Evolutionary conservation across 805 yeast genomes (phyloP), one percentile per base, ranked within the genome.

Genomic region (Limtongozyma cylindracea): DNA sequence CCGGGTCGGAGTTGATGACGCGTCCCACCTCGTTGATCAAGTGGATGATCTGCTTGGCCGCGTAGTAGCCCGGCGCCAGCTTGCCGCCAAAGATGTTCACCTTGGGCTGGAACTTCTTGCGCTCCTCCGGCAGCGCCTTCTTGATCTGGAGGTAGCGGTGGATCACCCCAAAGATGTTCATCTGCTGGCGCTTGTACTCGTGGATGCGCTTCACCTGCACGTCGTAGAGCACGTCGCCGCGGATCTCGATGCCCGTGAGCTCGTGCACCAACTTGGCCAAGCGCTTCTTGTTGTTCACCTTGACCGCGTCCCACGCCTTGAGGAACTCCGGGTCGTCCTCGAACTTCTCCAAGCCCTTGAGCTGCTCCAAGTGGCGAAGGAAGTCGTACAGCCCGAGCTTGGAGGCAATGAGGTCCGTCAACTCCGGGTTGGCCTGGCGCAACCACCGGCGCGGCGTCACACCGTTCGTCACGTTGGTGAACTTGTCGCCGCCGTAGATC

Each of bases 391-490:
- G 64, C 13, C 78, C 69, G 23, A 78, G 53, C 33, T 65, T 66
- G 23, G 64, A 56, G 19, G 74, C 57, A 38, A 82, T 82, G 32
- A 80, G 56, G n/a, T 47, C 50, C 10, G 88, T 60, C 34, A 80
- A 54, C 31, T 53, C 56, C 8, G 95, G 94, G 45, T 80, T 82
- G 22, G 94, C 92, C 49, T 80, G 92, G 41, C 66, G 69, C 40
- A 80, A 60, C 95, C 95, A 80, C 49, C 95, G 69, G 57, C 95
- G 67, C 34, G 94, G 94, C 3, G 95, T 80, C 39, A 80, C 67
- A 49, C 95, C 95, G 44, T 80, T 80, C 22, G 95, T 80, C 28
- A 80, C 93, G 37, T 80, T 80, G 23, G 76, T 74, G 47, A 80
- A 80, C 47, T 73, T 76, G 29, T 74, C 76, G 12, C 56, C 37